A percentile compares a stretch with the other conserved stretches of the same genome.
phyloP scores from a whole-genome alignment of 2,329 filamentous ascomycete genomes.

The Fusarium sp. region DNA sequence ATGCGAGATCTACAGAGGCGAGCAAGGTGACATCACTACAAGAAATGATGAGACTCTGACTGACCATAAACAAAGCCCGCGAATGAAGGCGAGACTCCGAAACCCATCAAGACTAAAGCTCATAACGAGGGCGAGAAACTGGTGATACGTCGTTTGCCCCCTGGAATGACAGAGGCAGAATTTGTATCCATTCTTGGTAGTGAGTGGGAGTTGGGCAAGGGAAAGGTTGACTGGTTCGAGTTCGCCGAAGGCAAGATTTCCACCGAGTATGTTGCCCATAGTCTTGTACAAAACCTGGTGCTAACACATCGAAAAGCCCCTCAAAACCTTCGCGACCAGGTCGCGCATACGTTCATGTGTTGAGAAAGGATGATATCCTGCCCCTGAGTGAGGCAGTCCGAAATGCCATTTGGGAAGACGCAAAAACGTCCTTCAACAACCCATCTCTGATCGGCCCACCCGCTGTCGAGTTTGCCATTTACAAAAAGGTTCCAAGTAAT shows the following conservation, averaged over 20 bases:
- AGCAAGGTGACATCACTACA: conserved; percentile 44
- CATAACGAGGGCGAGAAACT: conserved; percentile 77
- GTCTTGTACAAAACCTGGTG: not conserved
- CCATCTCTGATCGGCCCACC: conserved; percentile 82
- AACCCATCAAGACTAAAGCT: conserved; percentile 48
- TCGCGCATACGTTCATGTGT: conserved; percentile 84
- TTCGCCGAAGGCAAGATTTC: conserved; percentile 78
- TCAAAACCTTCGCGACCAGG: conserved; percentile 86
- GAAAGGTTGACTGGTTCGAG: conserved; percentile 85
- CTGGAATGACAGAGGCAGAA: conserved; percentile 83
- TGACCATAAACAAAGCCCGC: conserved; percentile 42
- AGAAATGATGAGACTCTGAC: conserved; percentile 17
- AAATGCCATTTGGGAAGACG: conserved; percentile 79
- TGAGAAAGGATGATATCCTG: conserved; percentile 75
- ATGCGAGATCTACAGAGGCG: conserved; percentile 46
- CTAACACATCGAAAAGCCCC: conserved; percentile 62
- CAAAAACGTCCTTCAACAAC: conserved; percentile 78
- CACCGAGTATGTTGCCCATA: conserved; percentile 72
- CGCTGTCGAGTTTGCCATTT: conserved; percentile 82
- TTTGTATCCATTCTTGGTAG: conserved; percentile 78
- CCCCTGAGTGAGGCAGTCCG: conserved; percentile 78
- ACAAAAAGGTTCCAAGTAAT: conserved; percentile 81
- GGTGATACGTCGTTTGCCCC: conserved; percentile 84
- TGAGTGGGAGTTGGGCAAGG: conserved; percentile 83
- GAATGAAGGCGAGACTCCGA: conserved; percentile 48